Conservation (phyloP, 148 eudicot species). For the Vaccinium corymbosum region DNA sequence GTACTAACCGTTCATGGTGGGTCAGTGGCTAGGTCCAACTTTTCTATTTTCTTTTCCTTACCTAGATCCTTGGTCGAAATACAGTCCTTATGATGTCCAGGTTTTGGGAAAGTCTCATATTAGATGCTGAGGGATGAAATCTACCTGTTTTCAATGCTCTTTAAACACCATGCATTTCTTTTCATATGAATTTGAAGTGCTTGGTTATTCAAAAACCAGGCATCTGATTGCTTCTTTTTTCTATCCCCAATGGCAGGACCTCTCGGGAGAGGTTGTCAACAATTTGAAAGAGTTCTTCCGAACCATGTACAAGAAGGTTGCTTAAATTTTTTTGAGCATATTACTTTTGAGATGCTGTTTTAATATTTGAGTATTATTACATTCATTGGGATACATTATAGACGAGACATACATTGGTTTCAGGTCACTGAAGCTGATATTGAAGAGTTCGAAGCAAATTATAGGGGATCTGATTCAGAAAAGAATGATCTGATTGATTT, state of each 20-base stretch:
- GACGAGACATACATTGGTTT: background rate
- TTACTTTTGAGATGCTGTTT: background rate
- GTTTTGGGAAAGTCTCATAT: background rate
- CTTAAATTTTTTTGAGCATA: background rate
- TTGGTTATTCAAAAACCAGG: background rate
- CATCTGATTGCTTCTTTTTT: constrained; percentile 4
- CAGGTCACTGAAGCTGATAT: constrained; percentile 93
- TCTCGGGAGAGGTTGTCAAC: constrained; percentile 68
- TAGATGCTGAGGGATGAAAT: background rate
- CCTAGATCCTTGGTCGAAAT: background rate
- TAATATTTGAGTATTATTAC: background rate
- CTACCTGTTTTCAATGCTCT: background rate
- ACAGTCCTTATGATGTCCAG: background rate
- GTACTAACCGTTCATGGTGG: background rate
- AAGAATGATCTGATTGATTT: constrained; percentile 76
- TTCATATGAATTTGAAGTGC: background rate
- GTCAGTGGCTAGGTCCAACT: background rate
- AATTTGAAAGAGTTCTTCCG: constrained; percentile 74
- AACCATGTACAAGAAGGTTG: constrained; percentile 74
- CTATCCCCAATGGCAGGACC: constrained; percentile 47
- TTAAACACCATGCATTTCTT: background rate
- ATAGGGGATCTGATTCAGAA: constrained; percentile 94
- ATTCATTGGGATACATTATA: background rate
- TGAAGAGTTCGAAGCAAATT: constrained; percentile 96
- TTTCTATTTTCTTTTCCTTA: background rate